Evolutionary conservation across 495 filamentous ascomycete species (phyloP).

Genomic region (Annulohypoxylon bovei): DNA sequence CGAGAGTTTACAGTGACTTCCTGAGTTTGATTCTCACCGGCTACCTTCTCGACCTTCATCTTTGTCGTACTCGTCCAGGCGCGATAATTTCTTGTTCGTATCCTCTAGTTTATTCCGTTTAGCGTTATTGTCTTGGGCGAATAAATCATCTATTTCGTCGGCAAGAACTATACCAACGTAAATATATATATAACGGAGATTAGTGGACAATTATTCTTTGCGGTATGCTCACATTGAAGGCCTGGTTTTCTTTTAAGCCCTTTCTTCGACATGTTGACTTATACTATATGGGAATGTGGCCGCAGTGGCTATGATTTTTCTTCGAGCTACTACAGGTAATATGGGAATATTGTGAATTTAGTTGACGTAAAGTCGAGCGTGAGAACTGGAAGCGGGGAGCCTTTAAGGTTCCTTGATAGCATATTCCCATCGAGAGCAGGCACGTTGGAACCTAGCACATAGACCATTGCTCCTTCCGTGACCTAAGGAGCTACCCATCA

Average conservation of each 20-base stretch:
- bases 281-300: not conserved
- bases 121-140: constrained; percentile 13
- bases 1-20: not conserved
- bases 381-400: not conserved
- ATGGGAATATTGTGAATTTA: not conserved
- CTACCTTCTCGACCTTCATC: constrained; percentile 49
- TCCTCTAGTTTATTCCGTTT: constrained; percentile 15
- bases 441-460: not conserved
- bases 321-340: not conserved
- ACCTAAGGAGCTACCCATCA: too few species aligned
- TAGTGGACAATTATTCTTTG: not conserved
- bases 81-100: constrained; percentile 33
- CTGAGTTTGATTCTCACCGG: constrained; percentile 36
- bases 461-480: constrained; percentile 6
- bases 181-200: constrained; percentile 2
- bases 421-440: not conserved
- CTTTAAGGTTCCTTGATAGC: not conserved
- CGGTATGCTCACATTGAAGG: constrained; percentile 12
- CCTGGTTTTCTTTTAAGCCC: constrained; percentile 23
- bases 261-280: constrained; percentile 18
- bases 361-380: not conserved
- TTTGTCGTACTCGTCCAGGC: constrained; percentile 51
- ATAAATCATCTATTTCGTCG: constrained; percentile 19
- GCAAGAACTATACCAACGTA: constrained; percentile 11
- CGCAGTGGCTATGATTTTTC: not conserved